Evolutionary conservation across 352 stramenopile genomes (phyloP).

Genomic region (Pythium guiyangense): DNA sequence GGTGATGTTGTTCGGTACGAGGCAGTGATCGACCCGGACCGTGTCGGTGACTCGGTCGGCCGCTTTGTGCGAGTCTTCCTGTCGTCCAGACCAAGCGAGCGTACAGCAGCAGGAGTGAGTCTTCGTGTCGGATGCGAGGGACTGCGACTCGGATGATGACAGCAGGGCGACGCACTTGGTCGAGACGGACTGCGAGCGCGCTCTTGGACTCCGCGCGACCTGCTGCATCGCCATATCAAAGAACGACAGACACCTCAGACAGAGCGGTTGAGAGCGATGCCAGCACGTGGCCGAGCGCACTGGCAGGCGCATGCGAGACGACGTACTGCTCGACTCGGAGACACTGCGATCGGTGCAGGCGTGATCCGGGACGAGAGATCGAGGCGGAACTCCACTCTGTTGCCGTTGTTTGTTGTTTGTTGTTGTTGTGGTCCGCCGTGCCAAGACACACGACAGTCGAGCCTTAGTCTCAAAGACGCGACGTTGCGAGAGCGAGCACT

Average conservation of each 20-base stretch:
- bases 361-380: conserved; percentile 45
- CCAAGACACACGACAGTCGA: background rate
- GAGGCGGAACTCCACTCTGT: conserved; percentile 47
- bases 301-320: too few relatives aligned
- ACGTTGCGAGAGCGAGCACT: background rate
- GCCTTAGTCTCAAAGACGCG: background rate
- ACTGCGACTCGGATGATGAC: background rate
- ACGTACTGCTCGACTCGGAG: conserved; percentile 5
- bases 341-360: conserved; percentile 13
- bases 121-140: background rate
- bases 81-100: conserved; percentile 1
- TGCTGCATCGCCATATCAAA: background rate
- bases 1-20: background rate
- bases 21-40: background rate
- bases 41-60: conserved; percentile 15
- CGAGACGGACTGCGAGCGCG: conserved; percentile 18
- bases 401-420: too few relatives aligned
- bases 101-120: background rate
- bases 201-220: conserved; percentile 12
- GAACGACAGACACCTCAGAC: background rate
- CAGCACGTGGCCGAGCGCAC: too few relatives aligned
- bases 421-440: conserved; percentile 12
- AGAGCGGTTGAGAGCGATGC: too few relatives aligned
- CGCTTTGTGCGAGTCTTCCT: conserved; percentile 21
- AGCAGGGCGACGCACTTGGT: background rate